Conservation (phyloP, 2,329 filamentous ascomycete species). For the Escovopsis sp. region DNA sequence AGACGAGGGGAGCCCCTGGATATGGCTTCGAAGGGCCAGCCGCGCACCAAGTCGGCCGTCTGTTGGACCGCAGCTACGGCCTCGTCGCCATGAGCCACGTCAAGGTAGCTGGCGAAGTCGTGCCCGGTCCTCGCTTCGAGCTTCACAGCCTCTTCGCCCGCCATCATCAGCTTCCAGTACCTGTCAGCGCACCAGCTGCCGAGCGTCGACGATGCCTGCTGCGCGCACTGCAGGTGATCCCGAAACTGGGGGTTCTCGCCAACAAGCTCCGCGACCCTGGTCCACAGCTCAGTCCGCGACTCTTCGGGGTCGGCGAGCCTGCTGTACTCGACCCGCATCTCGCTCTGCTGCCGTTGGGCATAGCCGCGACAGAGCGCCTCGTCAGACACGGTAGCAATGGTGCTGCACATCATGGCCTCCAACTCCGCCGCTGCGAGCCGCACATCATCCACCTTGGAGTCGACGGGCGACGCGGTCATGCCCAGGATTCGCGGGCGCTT, state of each 20-base stretch:
- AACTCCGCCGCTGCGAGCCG: conserved; percentile 55
- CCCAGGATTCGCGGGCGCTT: conserved; percentile 66
- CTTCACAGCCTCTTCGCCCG: conserved; percentile 45
- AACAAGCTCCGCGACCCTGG: conserved; percentile 33
- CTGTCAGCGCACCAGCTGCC: conserved; percentile 77
- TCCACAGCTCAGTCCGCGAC: conserved; percentile 51
- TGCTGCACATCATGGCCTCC: conserved; percentile 62
- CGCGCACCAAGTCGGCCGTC: conserved; percentile 40
- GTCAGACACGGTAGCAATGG: conserved; percentile 59
- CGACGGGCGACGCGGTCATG: conserved; percentile 93
- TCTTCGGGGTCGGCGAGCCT: conserved; percentile 25
- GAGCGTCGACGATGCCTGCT: conserved; percentile 47
- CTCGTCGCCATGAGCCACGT: conserved; percentile 21
- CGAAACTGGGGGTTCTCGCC: conserved; percentile 31
- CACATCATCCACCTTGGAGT: conserved; percentile 58
- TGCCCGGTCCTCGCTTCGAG: conserved; percentile 41
- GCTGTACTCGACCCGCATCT: conserved; percentile 32
- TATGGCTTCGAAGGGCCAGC: conserved; percentile 29
- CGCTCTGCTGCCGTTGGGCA: conserved; percentile 26
- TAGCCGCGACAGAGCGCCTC: conserved; percentile 15
- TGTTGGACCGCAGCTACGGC: conserved; percentile 43
- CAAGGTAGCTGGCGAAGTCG: conserved; percentile 11
- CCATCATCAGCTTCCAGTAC: conserved; percentile 59
- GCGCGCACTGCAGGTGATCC: conserved; percentile 44
- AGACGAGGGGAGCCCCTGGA: conserved; percentile 20